Evolutionary conservation across 2,329 filamentous ascomycete genomes (phyloP), one percentile per base, ranked within the genome.

Genomic region (Metarhizium guizhouense): DNA sequence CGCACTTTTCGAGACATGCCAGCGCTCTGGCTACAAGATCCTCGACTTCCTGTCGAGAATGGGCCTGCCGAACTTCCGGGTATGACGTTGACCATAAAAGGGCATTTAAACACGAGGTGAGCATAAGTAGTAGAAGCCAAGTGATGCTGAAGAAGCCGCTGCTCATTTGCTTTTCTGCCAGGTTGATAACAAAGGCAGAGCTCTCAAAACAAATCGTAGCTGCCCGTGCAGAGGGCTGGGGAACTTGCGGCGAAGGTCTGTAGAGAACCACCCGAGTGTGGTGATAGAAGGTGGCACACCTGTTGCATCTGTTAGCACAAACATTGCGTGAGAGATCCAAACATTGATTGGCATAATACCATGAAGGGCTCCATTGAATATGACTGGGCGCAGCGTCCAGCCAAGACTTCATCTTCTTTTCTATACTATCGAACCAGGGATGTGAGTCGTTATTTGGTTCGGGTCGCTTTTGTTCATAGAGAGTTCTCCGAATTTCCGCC

Each of bases 11-110:
- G 58, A 97, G 86, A 4, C 88, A 87, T 53, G 92, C 86, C 57
- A 96, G 75, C 0, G 89, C 88, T 20, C 85, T 80, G 51, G 85
- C 79, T 47, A 96, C 79, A 61, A 94, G 81, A 30, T 82, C 76
- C 64, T 93, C 85, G 0, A 95, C 86, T 60, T 94, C 86, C 48
- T 90, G 84, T 20, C 85, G 83, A 4, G 80, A 69, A 67, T 96
- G 87, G 18, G 82, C 76, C 54, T 82, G 80, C 49, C 94, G 86
- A 29, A 97, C 85, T 61, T 93, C 87, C 3, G 86, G 80, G 65
- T 95, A 96, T 1, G 92, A 95, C 7, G 95, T 80, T 2, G 88
- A 84, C 94, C 94, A 99, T 1, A 99, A 79, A 52, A 96, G 81
- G 5, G 90, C 92, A 67, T 96, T 96, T 56, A 97, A 80, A 4